Conservation (phyloP, 164 flowering plant genomes). For the Hamamelis virginiana region DNA sequence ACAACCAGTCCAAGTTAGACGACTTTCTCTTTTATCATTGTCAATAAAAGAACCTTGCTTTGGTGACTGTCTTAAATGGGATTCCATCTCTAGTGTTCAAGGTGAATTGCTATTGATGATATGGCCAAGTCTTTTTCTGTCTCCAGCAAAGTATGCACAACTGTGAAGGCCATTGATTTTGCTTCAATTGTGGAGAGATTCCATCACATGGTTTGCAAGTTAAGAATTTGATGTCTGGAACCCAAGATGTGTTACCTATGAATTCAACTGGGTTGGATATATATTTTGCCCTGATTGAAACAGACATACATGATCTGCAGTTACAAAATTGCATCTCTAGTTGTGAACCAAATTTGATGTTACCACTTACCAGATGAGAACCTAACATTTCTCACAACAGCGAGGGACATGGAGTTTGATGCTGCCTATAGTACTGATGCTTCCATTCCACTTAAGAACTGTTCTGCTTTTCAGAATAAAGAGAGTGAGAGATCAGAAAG, state of each 20-base stretch:
- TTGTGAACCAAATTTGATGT: slow-evolving; percentile 6
- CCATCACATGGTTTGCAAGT: slow-evolving; percentile 51
- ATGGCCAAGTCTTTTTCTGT: slow-evolving; percentile 53
- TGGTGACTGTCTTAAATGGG: slow-evolving; percentile 63
- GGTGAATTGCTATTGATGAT: slow-evolving; percentile 82
- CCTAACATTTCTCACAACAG: slow-evolving; percentile 4
- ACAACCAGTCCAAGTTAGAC: no score
- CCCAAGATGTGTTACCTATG: slow-evolving; percentile 9
- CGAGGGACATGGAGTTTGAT: slow-evolving; percentile 13
- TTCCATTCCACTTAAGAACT: slow-evolving; percentile 4
- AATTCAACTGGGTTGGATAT: slow-evolving; percentile 17
- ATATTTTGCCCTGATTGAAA: neutral
- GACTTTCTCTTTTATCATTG: no score
- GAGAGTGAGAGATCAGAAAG: slow-evolving; percentile 9
- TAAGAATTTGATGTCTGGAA: slow-evolving; percentile 36
- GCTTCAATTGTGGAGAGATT: slow-evolving; percentile 37
- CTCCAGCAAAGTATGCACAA: slow-evolving; percentile 34
- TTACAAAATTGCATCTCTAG: slow-evolving; percentile 5
- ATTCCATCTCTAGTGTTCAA: slow-evolving; percentile 86
- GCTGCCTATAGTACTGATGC: slow-evolving; percentile 5
- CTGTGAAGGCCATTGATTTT: slow-evolving; percentile 55
- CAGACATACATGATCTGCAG: slow-evolving; percentile 7
- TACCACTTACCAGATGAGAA: slow-evolving; percentile 17
- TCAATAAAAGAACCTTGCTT: slow-evolving; percentile 27
- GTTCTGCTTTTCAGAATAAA: slow-evolving; percentile 16